Evolutionary conservation across 2,329 filamentous ascomycete genomes (phyloP).

Genomic region (Cladosporium sp.): DNA sequence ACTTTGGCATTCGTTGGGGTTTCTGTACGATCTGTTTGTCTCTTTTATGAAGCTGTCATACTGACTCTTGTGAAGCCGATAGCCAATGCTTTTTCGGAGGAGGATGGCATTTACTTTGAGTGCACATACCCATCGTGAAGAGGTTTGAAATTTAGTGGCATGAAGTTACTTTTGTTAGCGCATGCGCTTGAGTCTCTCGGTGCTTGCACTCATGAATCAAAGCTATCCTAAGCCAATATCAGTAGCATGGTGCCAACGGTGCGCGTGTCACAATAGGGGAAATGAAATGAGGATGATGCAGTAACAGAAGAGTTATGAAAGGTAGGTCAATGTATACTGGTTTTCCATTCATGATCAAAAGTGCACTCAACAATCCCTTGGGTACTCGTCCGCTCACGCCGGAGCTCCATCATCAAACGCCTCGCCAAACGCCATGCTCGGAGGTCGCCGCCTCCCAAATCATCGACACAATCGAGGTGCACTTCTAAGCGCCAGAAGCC

Average conservation of each 20-base stretch:
- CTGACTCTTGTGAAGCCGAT: too few species aligned
- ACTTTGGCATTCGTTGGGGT: too few species aligned
- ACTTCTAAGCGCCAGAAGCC: constrained; percentile 23
- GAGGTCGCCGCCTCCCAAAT: not conserved
- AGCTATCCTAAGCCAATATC: not conserved
- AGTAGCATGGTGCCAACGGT: not conserved
- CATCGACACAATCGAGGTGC: not conserved
- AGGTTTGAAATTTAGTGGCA: not conserved
- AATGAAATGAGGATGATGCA: not conserved
- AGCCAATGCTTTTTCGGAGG: too few species aligned
- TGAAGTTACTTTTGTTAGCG: not conserved
- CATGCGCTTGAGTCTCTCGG: not conserved
- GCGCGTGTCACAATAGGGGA: not conserved
- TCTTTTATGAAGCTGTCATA: too few species aligned
- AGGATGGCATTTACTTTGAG: not conserved
- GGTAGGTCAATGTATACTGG: not conserved
- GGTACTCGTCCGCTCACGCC: constrained; percentile 5
- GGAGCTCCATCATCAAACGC: constrained; percentile 5
- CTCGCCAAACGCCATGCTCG: constrained; percentile 4
- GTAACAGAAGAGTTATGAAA: not conserved
- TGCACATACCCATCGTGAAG: not conserved
- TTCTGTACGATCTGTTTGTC: too few species aligned
- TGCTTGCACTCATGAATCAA: too few species aligned
- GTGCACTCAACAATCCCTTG: not conserved
- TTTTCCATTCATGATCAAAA: not conserved